Base-by-base conservation (phyloP, 202 grass and related monocot species). In the Schoenoplectus tabernaemontani region DNA sequence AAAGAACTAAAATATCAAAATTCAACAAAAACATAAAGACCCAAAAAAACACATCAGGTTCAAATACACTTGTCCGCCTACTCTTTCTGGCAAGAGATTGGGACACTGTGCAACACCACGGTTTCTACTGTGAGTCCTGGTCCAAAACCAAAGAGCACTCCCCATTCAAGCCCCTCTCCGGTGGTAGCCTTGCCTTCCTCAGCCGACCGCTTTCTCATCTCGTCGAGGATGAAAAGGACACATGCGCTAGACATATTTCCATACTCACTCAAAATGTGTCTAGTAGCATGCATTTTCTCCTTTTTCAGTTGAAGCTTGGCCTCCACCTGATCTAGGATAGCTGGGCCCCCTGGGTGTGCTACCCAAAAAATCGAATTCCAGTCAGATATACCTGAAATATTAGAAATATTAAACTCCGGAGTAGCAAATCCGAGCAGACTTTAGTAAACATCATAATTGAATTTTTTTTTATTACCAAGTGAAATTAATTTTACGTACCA, bases 211-310 rank as follows among this genome's bases (percentile, higher is more conserved):
- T 73, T 84, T 62, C 88, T 84, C 88, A 90, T 93, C 86, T 90
- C 91, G 59, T 93, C 91, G 39, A 93, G 86, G 73, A 93, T 88
- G 75, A 93, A 93, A 48, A 90, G 82, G 1, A 90, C 91, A 77
- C 91, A 93, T 0, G 88, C 91, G 47, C 87, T 90, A 32, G 87
- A 90, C 91, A 93, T 93, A 81, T 93, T 93, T 28, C 91, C 91
- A 33, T 81, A 93, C 84, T 90, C 88, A 28, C 86, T 64, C 15
- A 90, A 64, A 0, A 93, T 82, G 23, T 93, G 82, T 0, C 88
- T 24, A 0, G 91, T 90, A 1, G 88, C 88, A n/a, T 69, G 37
- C 91, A 93, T 90, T 80, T 87, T 41, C 1, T 36, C 88, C 84
- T 88, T 90, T 28, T 90, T 60, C 0, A 93, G 81, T 1, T 37